Percentiles rank a stretch among this genome's conserved stretches.
Evolutionary conservation across 139 green algal genomes (phyloP).

Genomic region (Tetraselmis chui): DNA sequence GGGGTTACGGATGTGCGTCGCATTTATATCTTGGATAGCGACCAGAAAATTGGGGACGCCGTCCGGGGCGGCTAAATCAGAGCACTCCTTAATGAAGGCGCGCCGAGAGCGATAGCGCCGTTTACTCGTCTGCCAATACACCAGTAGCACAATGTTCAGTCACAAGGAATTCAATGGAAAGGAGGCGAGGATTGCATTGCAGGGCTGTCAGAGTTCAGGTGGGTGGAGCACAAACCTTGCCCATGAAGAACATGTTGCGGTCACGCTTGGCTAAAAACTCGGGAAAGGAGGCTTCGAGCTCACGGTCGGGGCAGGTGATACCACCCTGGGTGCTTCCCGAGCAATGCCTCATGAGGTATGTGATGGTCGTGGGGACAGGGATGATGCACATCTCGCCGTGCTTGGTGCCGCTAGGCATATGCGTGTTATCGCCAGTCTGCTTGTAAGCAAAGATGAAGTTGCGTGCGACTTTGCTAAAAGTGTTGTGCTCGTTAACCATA

Average conservation of each 20-base stretch:
- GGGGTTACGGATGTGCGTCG: too few species aligned
- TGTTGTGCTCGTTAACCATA: neutral
- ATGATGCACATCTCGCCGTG: neutral
- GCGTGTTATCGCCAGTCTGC: neutral
- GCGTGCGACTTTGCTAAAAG: neutral
- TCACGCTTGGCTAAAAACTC: neutral
- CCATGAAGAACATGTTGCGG: neutral
- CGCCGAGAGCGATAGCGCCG: neutral
- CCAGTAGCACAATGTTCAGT: too few species aligned
- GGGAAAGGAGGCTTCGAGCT: neutral
- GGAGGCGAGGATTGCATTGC: too few species aligned
- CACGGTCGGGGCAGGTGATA: neutral
- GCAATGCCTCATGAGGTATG: neutral
- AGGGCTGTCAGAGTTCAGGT: too few species aligned
- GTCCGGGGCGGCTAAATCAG: neutral
- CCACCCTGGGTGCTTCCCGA: neutral
- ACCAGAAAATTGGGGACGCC: neutral
- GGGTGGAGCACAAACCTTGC: too few species aligned
- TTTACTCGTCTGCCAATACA: neutral
- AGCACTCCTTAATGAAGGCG: neutral
- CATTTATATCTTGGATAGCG: neutral
- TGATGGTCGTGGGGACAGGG: neutral
- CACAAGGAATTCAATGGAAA: too few species aligned
- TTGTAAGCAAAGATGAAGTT: neutral
- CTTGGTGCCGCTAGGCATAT: neutral